These are phyloP conservation scores for Penicillium sp. DNA, from an alignment of 2,329 filamentous ascomycete genomes.

Conservation along the genomic window DNA sequence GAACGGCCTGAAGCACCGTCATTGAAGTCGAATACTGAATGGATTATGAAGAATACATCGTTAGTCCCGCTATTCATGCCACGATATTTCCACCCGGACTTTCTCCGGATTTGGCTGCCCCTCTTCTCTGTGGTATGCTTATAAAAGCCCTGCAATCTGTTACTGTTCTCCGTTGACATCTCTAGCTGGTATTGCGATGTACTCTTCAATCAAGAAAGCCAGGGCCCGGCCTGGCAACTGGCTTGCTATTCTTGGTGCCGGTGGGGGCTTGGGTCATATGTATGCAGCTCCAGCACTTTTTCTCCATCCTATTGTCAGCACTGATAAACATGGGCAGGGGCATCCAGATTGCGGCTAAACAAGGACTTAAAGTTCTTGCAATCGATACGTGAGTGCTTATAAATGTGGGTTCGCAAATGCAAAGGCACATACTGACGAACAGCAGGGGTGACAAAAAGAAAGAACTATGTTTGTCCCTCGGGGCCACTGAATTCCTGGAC, in stretches of 20 bases:
- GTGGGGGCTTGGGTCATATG: slow-evolving; percentile 43
- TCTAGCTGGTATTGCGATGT: slow-evolving; percentile 40
- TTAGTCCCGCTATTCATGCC: slow-evolving; percentile 37
- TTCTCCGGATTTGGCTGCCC: slow-evolving; percentile 34
- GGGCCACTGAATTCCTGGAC: slow-evolving; percentile 36
- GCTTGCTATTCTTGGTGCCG: slow-evolving; percentile 38
- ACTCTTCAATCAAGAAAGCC: slow-evolving; percentile 41
- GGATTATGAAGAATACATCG: slow-evolving; percentile 32
- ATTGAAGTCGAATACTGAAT: background rate
- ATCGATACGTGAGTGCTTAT: slow-evolving; percentile 33
- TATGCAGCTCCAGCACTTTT: slow-evolving; percentile 11
- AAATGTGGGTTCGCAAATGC: background rate
- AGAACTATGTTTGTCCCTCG: slow-evolving; percentile 34
- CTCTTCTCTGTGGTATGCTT: slow-evolving; percentile 36
- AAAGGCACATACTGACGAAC: background rate
- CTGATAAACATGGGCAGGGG: slow-evolving; percentile 25
- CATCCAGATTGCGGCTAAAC: slow-evolving; percentile 38
- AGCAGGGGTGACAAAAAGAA: slow-evolving; percentile 35
- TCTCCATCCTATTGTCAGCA: background rate
- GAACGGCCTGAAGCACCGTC: no score
- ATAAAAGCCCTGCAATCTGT: no score
- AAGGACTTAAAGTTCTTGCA: slow-evolving; percentile 38
- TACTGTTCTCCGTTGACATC: background rate
- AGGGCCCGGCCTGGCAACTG: slow-evolving; percentile 36
- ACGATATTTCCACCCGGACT: slow-evolving; percentile 37